phyloP scores from a whole-genome alignment of 2,329 filamentous ascomycete species.

The Colletotrichum liriopes region DNA sequence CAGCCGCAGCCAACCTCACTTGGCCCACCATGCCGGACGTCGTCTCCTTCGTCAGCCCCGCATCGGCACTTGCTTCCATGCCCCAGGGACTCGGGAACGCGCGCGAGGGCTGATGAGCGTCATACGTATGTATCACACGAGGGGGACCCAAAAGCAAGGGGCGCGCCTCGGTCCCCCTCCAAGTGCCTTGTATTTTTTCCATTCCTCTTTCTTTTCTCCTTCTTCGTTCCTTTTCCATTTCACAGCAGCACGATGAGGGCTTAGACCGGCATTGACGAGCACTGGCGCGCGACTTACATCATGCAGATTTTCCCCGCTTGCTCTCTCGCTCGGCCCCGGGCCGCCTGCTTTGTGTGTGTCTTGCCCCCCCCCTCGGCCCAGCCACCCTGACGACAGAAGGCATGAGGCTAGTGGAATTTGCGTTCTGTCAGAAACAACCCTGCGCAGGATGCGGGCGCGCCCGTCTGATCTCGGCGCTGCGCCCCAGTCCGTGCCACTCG shows the following conservation, averaged over 20 bases:
- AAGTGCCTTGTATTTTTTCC: too few relatives aligned
- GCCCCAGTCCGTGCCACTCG: conserved; percentile 8
- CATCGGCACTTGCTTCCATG: background rate
- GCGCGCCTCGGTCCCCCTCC: background rate
- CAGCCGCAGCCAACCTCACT: background rate
- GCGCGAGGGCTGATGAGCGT: background rate
- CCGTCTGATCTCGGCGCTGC: conserved; percentile 11
- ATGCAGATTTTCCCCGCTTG: background rate
- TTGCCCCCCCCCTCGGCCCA: background rate
- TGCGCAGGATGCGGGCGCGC: background rate
- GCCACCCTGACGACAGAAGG: background rate
- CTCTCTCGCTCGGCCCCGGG: conserved; percentile 6
- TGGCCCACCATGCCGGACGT: background rate
- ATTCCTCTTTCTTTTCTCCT: too few relatives aligned
- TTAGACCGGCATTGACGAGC: conserved; percentile 1
- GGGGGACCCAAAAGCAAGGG: background rate
- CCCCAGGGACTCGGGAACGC: background rate
- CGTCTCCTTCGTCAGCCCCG: conserved; percentile 1
- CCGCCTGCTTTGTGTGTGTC: background rate
- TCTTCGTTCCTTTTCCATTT: background rate
- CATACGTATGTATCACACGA: background rate
- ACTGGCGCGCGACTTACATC: background rate
- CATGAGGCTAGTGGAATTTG: background rate
- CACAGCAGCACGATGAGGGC: background rate
- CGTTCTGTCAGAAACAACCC: conserved; percentile 1